Evolutionary conservation across 1,284 basidiomycete species (phyloP), one percentile per base, ranked within the genome.

Genomic region (Leccinum fuscescens): DNA sequence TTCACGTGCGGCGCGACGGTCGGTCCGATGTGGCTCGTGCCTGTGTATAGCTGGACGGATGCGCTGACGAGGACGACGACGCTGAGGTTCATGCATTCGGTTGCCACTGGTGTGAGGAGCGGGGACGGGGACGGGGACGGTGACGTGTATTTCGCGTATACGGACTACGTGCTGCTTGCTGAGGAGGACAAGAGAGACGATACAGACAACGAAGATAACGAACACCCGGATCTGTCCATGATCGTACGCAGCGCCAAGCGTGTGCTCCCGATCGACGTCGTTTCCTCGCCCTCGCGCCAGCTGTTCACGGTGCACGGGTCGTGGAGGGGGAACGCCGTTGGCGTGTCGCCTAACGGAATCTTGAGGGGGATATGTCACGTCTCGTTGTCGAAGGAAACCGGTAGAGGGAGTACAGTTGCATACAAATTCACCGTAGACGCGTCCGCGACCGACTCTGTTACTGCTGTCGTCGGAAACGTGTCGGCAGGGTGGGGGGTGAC

Each of bases 291-390:
- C 29, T 29, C 29, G 8, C 63, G 69, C 35, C 65, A 61, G 15
- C 33, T 69, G 15, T 37, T 61, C 11, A 56, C 56, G 6, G 33
- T 69, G 1, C 54, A 2, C 0, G 67, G 67, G 2, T 4, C 27
- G 14, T 67, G 63, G 67, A 56, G 1, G 62, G 59, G 9, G 9
- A 29, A 4, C 39, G 22, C 69, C 31, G 14, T 70, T 15, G 56
- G 63, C 9, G 59, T 35, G 3, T 69, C 67, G 2, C 29, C 29
- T 29, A 29, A 20, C 20, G 20, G 20, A 20, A 20, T 20, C 20
- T 2, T 29, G 8, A 29, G 29, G 29, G 29, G 29, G 29, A 29
- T 29, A 29, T 29, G 29, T 29, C 29, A 3, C 29, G 29, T 29
- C 29, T 29, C 29, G 29, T 29, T 29, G 29, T 29, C 3, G 29